Evolutionary conservation across 2,329 filamentous ascomycete species (phyloP), one percentile per base, ranked within the genome.

Genomic region (Neofusicoccum kwambonambiense): DNA sequence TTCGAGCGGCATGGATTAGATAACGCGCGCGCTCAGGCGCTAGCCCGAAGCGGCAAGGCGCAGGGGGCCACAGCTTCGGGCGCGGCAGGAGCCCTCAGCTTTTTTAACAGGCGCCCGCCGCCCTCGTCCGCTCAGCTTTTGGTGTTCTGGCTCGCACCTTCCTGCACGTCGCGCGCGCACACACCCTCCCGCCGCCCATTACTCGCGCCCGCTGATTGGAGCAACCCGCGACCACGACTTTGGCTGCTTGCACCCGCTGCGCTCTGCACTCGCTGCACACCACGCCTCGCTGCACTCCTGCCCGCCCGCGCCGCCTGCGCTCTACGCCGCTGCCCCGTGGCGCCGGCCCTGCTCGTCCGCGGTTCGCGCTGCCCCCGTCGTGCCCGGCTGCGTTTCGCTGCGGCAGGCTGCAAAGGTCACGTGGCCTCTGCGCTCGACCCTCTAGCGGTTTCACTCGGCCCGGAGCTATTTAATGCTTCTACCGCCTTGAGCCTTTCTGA

Each of bases 401-500:
- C 42, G 27, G n/a, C 9, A 47, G 41, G 27, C 56, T 47, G 54
- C 56, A 47, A 47, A 47, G 52, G 56, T 60, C 56, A 60, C 56
- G 49, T 47, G 41, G 31, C 50, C 39, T 34, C 47, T 44, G 39
- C 49, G 61, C 61, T 56, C 60, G 51, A 31, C 62, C 50, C 51
- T 47, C 41, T 64, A 56, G 51, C 50, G 50, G 62, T 57, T 64
- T 56, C 62, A 45, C 42, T 64, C 63, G 63, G 63, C 52, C 52
- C 63, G 63, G 54, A 58, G 44, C 45, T 64, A 64, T 64, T 64
- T 58, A 58, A 58, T 60, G 45, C 63, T 58, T 57, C 51, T 49
- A 47, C 62, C 50, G 50, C 62, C 50, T 64, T 57, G 41, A 52
- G 39, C 62, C 45, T 50, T 58, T 61, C 63, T 64, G 63, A 58